Base-by-base conservation (phyloP, 2,329 filamentous ascomycete genomes). In the Lasiodiplodia sp. region DNA sequence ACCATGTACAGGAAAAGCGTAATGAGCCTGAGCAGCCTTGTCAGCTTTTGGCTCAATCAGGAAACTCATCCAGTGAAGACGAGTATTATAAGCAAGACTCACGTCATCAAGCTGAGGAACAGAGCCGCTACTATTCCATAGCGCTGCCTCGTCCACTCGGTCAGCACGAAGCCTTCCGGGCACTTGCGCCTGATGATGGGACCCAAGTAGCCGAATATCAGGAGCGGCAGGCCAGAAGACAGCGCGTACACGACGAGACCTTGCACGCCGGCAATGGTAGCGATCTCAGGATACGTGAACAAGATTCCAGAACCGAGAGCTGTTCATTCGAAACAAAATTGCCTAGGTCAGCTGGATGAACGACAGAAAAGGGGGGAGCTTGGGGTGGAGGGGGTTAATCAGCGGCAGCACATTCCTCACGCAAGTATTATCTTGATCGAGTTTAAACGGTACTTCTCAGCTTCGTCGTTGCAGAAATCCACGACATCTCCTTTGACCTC, bases 391-490 rank as follows among this genome's bases (percentile, higher is more conserved):
- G 83, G 81, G 71, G 83, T 75, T 56, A 34, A 77, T 72, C 88
- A 93, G 92, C 92, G 92, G 92, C 92, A 94, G 91, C 92, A 95
- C 92, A 87, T 94, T 95, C 92, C 92, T 90, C 92, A 95, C 92
- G 92, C 92, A 96, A 96, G 92, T 91, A 94, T 95, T 96, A 95
- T 92, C 92, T 96, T 96, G 92, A 92, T 96, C 92, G 92, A 95
- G 92, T 95, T 90, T 83, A 91, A 85, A 94, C 92, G 92, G 92
- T 96, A 89, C 91, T 91, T 95, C 92, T 96, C 92, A 95, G 92
- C 92, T 88, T 94, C 87, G 84, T 88, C 75, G 74, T 70, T 70
- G 74, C 70, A 62, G 51, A 37, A 49, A 44, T 18, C n/a, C 34
- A 47, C 23, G 4, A 25, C 31, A 53, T 58, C 66, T 51, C 34